phyloP scores from a whole-genome alignment of 805 yeast species.

The Yamadazyma endophytica region DNA sequence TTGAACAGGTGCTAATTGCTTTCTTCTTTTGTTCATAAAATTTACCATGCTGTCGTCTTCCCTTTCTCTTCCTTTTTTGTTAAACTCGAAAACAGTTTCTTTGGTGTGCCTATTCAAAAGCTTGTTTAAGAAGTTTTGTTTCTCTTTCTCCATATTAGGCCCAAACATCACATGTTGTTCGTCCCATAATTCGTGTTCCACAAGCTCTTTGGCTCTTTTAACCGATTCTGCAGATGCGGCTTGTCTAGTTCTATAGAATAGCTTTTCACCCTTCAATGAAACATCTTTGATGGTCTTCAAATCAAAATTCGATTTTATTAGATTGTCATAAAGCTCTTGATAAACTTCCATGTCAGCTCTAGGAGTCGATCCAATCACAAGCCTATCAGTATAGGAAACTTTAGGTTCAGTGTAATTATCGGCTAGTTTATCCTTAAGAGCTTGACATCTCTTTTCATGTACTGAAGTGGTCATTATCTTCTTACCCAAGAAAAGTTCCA shows the following conservation, averaged over 20 bases:
- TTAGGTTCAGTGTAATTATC: constrained; percentile 49
- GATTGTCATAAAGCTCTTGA: constrained; percentile 65
- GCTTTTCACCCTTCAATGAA: constrained; percentile 80
- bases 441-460: constrained; percentile 58
- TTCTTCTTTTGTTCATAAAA: constrained; percentile 82
- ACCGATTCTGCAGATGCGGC: constrained; percentile 86
- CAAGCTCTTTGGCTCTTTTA: constrained; percentile 76
- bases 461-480: constrained; percentile 68
- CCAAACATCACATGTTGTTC: constrained; percentile 80
- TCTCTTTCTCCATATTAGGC: constrained; percentile 67
- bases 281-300: constrained; percentile 61
- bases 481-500: constrained; percentile 85
- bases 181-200: constrained; percentile 75
- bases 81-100: constrained; percentile 93
- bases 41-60: constrained; percentile 67
- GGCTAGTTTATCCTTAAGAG: constrained; percentile 45
- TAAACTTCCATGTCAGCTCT: constrained; percentile 63
- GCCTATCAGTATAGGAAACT: constrained; percentile 65
- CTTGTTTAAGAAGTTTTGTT: constrained; percentile 65
- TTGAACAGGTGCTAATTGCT: constrained; percentile 85
- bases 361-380: constrained; percentile 83
- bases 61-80: constrained; percentile 36
- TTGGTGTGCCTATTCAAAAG: constrained; percentile 65
- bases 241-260: constrained; percentile 79
- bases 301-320: constrained; percentile 65